Conservation (phyloP, 2,329 filamentous ascomycete species). For the Parastagonospora avenae region DNA sequence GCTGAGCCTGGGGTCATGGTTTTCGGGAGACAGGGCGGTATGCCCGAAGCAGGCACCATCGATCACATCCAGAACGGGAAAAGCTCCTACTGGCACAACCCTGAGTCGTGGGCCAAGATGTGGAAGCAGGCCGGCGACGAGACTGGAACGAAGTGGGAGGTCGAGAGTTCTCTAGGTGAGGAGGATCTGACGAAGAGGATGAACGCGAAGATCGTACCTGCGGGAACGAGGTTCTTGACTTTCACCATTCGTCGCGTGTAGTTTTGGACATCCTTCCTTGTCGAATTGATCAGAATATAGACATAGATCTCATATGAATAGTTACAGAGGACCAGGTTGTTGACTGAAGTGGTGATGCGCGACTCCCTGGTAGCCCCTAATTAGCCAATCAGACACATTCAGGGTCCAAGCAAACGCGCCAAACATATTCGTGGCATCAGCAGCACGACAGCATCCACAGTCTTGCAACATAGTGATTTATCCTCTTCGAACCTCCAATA, state of each 20-base stretch:
- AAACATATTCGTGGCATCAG: constrained; percentile 43
- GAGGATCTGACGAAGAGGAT: constrained; percentile 26
- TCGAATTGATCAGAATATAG: not conserved
- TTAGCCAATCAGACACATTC: constrained; percentile 25
- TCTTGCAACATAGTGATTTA: constrained; percentile 9
- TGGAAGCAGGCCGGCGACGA: constrained; percentile 48
- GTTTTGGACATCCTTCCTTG: not conserved
- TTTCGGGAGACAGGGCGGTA: constrained; percentile 48
- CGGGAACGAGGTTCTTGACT: constrained; percentile 30
- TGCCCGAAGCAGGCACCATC: constrained; percentile 33
- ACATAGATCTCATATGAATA: not conserved
- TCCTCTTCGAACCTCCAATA: constrained; percentile 2
- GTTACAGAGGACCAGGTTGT: not conserved
- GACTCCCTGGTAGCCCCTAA: not conserved
- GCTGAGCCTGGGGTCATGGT: constrained; percentile 42
- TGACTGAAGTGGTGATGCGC: not conserved
- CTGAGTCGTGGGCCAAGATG: constrained; percentile 43
- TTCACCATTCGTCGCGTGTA: constrained; percentile 34
- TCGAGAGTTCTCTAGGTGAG: constrained; percentile 34
- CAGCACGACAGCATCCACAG: constrained; percentile 16
- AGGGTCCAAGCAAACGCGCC: constrained; percentile 34
- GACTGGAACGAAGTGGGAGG: constrained; percentile 44
- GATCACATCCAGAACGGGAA: constrained; percentile 17
- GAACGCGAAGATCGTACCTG: constrained; percentile 24
- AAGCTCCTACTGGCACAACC: constrained; percentile 45